These are phyloP conservation scores for Raffaelea ambrosiae DNA, from an alignment of 2,329 filamentous ascomycete species.

Conservation along the genomic window DNA sequence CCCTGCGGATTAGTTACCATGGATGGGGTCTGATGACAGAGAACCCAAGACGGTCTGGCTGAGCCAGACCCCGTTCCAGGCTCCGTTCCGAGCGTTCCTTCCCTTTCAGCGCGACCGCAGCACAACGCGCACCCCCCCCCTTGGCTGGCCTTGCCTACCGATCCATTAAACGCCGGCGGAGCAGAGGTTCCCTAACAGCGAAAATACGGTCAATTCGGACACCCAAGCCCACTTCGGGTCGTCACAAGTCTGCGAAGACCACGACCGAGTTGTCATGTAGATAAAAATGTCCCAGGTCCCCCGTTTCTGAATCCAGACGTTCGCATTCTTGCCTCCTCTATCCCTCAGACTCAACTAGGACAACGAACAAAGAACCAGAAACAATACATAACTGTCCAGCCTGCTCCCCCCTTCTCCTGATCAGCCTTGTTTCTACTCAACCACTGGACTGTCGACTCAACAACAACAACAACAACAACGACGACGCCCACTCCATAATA, in stretches of 20 bases:
- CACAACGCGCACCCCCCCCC: not conserved
- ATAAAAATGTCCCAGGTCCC: constrained; percentile 1
- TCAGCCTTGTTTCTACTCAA: not conserved
- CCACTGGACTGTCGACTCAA: no score
- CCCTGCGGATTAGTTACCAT: no score
- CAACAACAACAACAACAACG: no score
- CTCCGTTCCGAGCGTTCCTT: not conserved
- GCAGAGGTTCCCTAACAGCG: not conserved
- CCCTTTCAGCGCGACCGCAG: not conserved
- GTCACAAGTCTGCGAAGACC: constrained; percentile 2
- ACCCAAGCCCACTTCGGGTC: not conserved
- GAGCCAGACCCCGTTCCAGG: no score
- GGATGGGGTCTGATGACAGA: no score
- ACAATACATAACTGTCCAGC: not conserved
- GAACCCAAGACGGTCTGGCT: no score
- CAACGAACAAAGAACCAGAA: not conserved
- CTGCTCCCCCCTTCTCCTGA: not conserved
- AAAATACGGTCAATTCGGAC: constrained; percentile 4
- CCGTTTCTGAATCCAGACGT: not conserved
- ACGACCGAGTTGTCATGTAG: not conserved
- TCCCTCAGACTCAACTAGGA: not conserved
- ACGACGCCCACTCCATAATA: no score
- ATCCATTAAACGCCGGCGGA: constrained; percentile 1
- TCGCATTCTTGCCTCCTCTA: no score
- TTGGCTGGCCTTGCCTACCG: not conserved